Base-by-base conservation (phyloP, 371 early-diverging fungal species). In the Mycotypha africana region DNA sequence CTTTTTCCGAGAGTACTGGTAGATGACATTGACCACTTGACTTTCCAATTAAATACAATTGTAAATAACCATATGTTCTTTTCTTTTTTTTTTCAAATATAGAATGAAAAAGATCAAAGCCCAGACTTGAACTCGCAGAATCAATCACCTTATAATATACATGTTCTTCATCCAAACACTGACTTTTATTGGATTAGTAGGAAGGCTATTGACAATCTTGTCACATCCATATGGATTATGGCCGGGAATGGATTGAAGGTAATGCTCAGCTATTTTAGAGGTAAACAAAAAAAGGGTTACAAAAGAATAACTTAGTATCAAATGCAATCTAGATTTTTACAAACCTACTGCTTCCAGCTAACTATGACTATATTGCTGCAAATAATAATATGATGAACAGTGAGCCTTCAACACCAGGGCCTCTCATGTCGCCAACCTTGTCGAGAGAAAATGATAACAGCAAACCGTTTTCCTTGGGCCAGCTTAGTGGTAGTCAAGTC, bases 141-240 rank as follows among this genome's bases (percentile, higher is more conserved):
- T n/a, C n/a, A n/a, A 11, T 28, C 28, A 28, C 70, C 61, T 32
- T 86, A 81, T 65, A 74, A 85, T 35, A 51, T 74, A n/a, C 67
- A 75, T 24, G 56, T 60, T 11, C 56, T 93, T 15, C 64, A 81
- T 1, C 76, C 82, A 23, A 75, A 79, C 28, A 63, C 85, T 14
- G 91, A 90, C 51, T 82, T 77, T 59, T 87, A 84, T 53, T 87
- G 86, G 86, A 71, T 81, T 30, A 79, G 81, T 0, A 64, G 70
- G 33, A 75, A 74, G 31, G 58, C 76, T 26, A 48, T 78, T 26
- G 79, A 78, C 25, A 75, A 76, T 34, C 39, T 84, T 15, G 62
- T 65, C 16, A 82, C 78, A 30, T 84, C 90, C 1, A 42, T 92
- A 31, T 92, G 92, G 89, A 76, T 78, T 4, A 80, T 81, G 19